These are phyloP conservation scores for Eutrema yunnanense DNA, from an alignment of 345 rosid genomes.

Conservation along the genomic window DNA sequence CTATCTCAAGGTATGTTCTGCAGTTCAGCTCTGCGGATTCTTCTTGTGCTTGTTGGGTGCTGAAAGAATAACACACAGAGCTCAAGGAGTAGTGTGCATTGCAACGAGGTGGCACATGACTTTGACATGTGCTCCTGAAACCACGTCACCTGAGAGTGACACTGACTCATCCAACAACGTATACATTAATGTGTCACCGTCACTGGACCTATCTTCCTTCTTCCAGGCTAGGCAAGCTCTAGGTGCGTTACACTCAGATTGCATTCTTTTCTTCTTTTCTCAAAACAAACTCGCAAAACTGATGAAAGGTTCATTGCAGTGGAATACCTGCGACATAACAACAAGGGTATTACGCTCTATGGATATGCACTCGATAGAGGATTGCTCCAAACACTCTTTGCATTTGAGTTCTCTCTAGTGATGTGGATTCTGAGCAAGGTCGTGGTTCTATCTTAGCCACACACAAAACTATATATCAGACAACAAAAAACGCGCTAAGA, in stretches of 20 bases:
- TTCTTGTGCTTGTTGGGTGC: slow-evolving; percentile 75
- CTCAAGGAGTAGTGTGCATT: slow-evolving; percentile 62
- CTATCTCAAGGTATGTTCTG: slow-evolving; percentile 58
- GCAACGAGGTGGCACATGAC: slow-evolving; percentile 78
- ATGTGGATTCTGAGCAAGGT: slow-evolving; percentile 86
- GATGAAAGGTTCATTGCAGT: slow-evolving; percentile 33
- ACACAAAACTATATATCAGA: background rate
- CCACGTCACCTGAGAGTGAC: slow-evolving; percentile 14
- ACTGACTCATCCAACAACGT: slow-evolving; percentile 35
- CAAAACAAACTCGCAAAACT: background rate
- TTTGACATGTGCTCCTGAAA: slow-evolving; percentile 35
- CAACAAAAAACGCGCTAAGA: background rate
- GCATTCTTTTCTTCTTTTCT: background rate
- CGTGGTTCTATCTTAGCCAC: slow-evolving; percentile 47
- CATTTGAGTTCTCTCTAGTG: slow-evolving; percentile 80
- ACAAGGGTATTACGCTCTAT: slow-evolving; percentile 67
- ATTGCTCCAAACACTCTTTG: slow-evolving; percentile 72
- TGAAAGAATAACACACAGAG: slow-evolving; percentile 86
- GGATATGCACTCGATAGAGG: slow-evolving; percentile 85
- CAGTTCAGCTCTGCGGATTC: slow-evolving; percentile 68
- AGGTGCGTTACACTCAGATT: slow-evolving; percentile 33
- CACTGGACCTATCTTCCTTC: slow-evolving; percentile 36
- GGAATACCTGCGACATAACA: slow-evolving; percentile 56
- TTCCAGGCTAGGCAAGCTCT: slow-evolving; percentile 64
- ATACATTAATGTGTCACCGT: slow-evolving; percentile 29